Evolutionary conservation across 2,329 filamentous ascomycete species (phyloP), one percentile per base, ranked within the genome.

Genomic region (Camptophora hylomeconis): DNA sequence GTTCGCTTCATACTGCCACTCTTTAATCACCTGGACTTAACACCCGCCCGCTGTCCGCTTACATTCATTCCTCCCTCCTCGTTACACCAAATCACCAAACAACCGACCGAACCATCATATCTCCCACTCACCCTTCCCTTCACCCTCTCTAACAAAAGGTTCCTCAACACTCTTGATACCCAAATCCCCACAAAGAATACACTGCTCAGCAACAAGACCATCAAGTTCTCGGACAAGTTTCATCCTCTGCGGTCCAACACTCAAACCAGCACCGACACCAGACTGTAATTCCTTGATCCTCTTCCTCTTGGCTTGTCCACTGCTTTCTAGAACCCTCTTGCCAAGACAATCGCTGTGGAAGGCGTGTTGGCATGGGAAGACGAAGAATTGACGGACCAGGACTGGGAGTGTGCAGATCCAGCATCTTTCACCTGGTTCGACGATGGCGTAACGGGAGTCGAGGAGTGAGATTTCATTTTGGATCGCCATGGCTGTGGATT

Each of bases 291-390:
- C 84, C 36, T 72, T 71, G 42, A 98, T 94, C 41, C 80, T 67
- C 51, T 76, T 76, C 10, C 77, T 74, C 55, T 78, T 81, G 11
- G 73, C 77, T 28, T 76, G 63, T 0, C 83, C 82, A 2, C 78
- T 75, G 40, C 83, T 76, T 52, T 87, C 80, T 30, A 94, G 67
- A 1, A 95, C 83, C 48, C 79, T 80, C 45, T 73, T 76, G 0
- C 83, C 87, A 26, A 98, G 58, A 52, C 89, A 98, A 51, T 98
- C 89, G 22, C 81, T 87, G 54, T 98, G 89, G 49, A 98, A 98
- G 3, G 86, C 81, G 56, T 98, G 89, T 60, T 98, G 89, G 54
- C 89, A 98, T 0, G 89, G 89, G 43, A 98, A 98, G 11, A 98
- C 89, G 45, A 95, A 98, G 57, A 98, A 98, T 46, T 94, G 86